These are phyloP conservation scores for Pseudonectria foliicola DNA, from an alignment of 2,329 filamentous ascomycete species.

Conservation along the genomic window DNA sequence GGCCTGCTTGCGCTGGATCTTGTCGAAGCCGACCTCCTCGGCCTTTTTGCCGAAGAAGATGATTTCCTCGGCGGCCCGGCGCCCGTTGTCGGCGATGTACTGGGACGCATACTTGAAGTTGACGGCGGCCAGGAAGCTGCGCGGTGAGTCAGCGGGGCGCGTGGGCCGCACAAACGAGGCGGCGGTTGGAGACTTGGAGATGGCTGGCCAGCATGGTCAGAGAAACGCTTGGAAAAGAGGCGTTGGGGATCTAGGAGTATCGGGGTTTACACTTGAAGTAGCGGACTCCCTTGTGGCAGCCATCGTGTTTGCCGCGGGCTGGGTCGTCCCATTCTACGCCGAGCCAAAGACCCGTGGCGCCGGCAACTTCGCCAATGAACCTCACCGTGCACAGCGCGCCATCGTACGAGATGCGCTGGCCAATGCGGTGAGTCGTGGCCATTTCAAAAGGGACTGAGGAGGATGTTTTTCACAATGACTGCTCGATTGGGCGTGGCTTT, in stretches of 20 bases:
- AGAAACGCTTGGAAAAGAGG: too few species aligned
- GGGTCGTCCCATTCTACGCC: conserved; percentile 96
- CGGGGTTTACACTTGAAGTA: conserved; percentile 71
- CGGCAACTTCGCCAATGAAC: conserved; percentile 70
- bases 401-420: conserved; percentile 75
- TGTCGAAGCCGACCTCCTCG: conserved; percentile 92
- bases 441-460: conserved; percentile 22
- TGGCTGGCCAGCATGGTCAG: conserved; percentile 33
- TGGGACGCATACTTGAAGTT: conserved; percentile 76
- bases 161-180: conserved; percentile 83
- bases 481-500: neutral
- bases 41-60: conserved; percentile 73
- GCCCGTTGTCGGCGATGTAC: conserved; percentile 27
- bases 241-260: too few species aligned
- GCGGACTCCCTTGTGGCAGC: conserved; percentile 66
- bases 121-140: conserved; percentile 73
- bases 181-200: conserved; percentile 58
- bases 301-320: conserved; percentile 81
- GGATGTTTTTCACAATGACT: neutral
- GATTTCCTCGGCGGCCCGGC: conserved; percentile 42
- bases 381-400: conserved; percentile 75
- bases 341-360: conserved; percentile 74
- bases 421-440: conserved; percentile 40
- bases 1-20: conserved; percentile 75
- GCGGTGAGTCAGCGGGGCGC: conserved; percentile 58